Percentiles rank a stretch among this genome's conserved stretches.
phyloP scores from a whole-genome alignment of 73 alveolate species.

The Tetrahymena borealis region DNA sequence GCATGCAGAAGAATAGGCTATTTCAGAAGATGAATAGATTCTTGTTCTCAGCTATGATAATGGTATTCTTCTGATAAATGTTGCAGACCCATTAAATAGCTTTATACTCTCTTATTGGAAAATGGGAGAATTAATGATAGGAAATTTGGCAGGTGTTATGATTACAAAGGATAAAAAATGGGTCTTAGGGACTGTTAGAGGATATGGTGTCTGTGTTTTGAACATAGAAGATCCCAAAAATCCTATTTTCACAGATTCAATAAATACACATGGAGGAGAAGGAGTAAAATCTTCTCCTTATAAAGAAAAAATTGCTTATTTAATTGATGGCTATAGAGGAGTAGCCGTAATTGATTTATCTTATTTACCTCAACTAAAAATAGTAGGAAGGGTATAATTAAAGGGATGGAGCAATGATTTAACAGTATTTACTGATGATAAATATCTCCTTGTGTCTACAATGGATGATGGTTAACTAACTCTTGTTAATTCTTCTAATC shows the following conservation, averaged over 20 bases:
- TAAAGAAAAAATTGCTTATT: not conserved
- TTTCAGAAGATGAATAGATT: not conserved
- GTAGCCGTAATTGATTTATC: not conserved
- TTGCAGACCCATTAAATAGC: not conserved
- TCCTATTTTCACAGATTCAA: not conserved
- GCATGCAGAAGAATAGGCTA: not conserved
- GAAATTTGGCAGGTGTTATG: not conserved
- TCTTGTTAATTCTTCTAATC: not conserved
- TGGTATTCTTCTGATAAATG: not conserved
- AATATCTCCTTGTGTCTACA: not conserved
- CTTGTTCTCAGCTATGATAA: not conserved
- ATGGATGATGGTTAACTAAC: not conserved
- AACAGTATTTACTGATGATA: not conserved
- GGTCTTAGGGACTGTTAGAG: not conserved
- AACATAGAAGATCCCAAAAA: not conserved
- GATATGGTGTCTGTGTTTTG: not conserved
- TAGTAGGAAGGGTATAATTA: not conserved
- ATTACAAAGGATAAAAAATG: not conserved
- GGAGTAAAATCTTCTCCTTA: not conserved
- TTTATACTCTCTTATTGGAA: not conserved
- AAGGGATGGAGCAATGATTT: not conserved
- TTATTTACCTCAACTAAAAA: not conserved
- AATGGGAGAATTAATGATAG: not conserved
- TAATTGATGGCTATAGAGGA: not conserved
- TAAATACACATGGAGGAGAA: not conserved